Evolutionary conservation across 352 stramenopile genomes (phyloP).

Genomic region (Pythium chondricola): DNA sequence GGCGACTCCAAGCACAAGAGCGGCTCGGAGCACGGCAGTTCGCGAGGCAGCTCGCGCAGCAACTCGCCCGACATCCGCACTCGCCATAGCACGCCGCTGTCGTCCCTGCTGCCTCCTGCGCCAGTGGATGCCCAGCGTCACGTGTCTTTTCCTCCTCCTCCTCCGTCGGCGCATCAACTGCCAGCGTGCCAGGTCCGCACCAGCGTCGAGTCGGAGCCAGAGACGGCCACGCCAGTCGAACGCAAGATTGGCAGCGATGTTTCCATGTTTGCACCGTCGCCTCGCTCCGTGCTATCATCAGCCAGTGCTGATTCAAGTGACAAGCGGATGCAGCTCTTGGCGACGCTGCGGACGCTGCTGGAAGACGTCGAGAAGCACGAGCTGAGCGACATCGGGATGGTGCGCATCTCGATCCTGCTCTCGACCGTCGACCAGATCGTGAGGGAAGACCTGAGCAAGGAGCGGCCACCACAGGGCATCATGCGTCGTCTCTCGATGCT

Average conservation of each 20-base stretch:
- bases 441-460: slow-evolving; percentile 49
- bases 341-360: slow-evolving; percentile 38
- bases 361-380: slow-evolving; percentile 53
- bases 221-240: slow-evolving; percentile 12
- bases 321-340: slow-evolving; percentile 37
- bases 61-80: slow-evolving; percentile 14
- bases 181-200: slow-evolving; percentile 5
- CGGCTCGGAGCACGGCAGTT: slow-evolving; percentile 6
- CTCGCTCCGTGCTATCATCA: slow-evolving; percentile 3
- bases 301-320: slow-evolving; percentile 1
- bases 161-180: neutral
- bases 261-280: slow-evolving; percentile 6
- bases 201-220: slow-evolving; percentile 3
- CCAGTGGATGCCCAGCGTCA: neutral
- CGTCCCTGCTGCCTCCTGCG: neutral
- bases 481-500: slow-evolving; percentile 34
- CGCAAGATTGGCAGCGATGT: slow-evolving; percentile 4
- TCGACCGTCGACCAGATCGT: slow-evolving; percentile 65
- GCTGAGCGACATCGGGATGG: slow-evolving; percentile 54
- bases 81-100: slow-evolving; percentile 9
- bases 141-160: neutral
- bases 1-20: slow-evolving; percentile 6
- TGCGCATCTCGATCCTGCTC: slow-evolving; percentile 57
- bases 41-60: slow-evolving; percentile 4
- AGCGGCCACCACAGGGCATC: slow-evolving; percentile 28